Percentiles rank a stretch among this genome's conserved stretches.
Evolutionary conservation across 83 land plant species (phyloP).

Genomic region (Picea mariana): DNA sequence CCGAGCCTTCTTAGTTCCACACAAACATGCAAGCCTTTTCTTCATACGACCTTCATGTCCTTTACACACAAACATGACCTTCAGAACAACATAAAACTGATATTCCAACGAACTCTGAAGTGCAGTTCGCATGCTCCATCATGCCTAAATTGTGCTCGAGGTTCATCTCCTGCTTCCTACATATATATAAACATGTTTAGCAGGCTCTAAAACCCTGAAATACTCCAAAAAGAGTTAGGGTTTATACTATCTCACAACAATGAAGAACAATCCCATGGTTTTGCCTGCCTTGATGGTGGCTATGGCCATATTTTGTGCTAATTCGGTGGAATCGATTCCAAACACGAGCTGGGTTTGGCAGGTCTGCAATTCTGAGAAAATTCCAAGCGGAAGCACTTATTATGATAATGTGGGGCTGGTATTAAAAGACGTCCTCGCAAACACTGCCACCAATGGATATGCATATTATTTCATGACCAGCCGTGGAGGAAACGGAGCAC

Average conservation of each 20-base stretch:
- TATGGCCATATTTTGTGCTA: background rate
- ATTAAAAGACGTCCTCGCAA: background rate
- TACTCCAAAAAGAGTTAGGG: too few species aligned
- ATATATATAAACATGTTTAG: too few species aligned
- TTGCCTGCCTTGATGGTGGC: background rate
- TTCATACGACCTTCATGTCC: too few species aligned
- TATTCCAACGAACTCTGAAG: too few species aligned
- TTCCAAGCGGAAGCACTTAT: background rate
- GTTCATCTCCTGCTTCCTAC: too few species aligned
- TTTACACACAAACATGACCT: too few species aligned
- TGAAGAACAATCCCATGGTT: background rate
- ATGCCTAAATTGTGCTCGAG: too few species aligned
- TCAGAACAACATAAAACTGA: too few species aligned
- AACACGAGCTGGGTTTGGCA: slow-evolving; percentile 2
- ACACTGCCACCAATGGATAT: background rate
- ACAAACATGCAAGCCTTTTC: too few species aligned
- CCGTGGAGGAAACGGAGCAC: background rate
- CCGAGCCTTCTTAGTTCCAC: too few species aligned
- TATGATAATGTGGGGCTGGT: background rate
- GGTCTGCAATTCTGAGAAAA: background rate
- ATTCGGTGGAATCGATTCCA: background rate
- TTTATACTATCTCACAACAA: background rate
- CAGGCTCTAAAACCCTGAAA: too few species aligned
- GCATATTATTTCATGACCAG: background rate
- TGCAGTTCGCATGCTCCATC: too few species aligned